phyloP scores from a whole-genome alignment of 2,329 filamentous ascomycete genomes.

The Fusarium nodosum region DNA sequence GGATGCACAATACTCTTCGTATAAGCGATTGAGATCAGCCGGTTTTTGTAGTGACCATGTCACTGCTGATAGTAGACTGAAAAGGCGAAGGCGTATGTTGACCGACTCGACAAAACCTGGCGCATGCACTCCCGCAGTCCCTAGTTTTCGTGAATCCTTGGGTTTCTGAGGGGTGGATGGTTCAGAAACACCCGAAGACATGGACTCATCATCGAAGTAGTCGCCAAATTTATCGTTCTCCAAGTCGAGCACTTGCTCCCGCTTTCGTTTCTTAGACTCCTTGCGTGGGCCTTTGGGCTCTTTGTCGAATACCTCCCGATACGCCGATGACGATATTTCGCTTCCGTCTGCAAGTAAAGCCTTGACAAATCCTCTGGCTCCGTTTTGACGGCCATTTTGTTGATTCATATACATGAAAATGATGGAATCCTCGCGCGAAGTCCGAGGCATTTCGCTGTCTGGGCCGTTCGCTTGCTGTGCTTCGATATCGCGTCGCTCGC shows the following conservation, averaged over 20 bases:
- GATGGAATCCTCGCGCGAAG: conserved; percentile 66
- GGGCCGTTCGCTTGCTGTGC: conserved; percentile 42
- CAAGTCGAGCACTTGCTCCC: conserved; percentile 64
- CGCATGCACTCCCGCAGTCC: conserved; percentile 42
- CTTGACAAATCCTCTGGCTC: conserved; percentile 69
- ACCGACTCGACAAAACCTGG: conserved; percentile 66
- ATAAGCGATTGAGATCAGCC: conserved; percentile 66
- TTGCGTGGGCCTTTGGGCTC: conserved; percentile 64
- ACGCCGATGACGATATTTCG: conserved; percentile 66
- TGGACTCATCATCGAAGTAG: conserved; percentile 70
- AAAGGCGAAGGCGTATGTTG: conserved; percentile 71
- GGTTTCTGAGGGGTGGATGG: conserved; percentile 61
- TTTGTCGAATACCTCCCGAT: conserved; percentile 75
- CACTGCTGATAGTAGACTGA: conserved; percentile 67
- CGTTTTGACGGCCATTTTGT: conserved; percentile 60
- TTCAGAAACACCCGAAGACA: conserved; percentile 62
- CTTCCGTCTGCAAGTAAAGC: conserved; percentile 77
- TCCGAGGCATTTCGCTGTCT: conserved; percentile 43
- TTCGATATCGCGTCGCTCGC: conserved; percentile 63
- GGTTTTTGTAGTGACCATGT: conserved; percentile 61
- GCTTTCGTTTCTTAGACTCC: conserved; percentile 64
- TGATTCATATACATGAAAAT: conserved; percentile 71
- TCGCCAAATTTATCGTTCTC: conserved; percentile 72
- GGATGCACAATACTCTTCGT: conserved; percentile 69
- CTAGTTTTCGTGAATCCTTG: conserved; percentile 44